These are phyloP conservation scores for Fibroporia radiculosa DNA, from an alignment of 768 basidiomycete species.

Conservation along the genomic window DNA sequence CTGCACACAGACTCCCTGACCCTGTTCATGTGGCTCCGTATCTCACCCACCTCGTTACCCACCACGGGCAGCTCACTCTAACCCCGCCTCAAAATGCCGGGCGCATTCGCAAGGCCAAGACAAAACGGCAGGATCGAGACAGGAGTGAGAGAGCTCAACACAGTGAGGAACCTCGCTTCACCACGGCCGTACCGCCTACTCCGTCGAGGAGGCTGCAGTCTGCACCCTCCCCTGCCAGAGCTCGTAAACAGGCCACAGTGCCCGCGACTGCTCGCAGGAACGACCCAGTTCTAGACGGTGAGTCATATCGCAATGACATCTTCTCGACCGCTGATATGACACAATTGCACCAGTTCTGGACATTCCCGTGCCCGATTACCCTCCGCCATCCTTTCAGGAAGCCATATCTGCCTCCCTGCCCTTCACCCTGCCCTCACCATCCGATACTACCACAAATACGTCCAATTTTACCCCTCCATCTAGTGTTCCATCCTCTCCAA, in stretches of 20 bases:
- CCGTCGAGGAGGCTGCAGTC: slow-evolving; percentile 14
- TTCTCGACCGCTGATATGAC: neutral
- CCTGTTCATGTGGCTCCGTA: slow-evolving; percentile 36
- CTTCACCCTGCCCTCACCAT: slow-evolving; percentile 5
- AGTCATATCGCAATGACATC: neutral
- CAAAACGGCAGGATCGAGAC: slow-evolving; percentile 10
- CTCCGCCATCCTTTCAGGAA: slow-evolving; percentile 72
- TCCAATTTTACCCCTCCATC: neutral
- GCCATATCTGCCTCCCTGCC: slow-evolving; percentile 29
- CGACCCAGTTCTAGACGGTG: slow-evolving; percentile 12
- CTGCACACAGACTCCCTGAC: neutral
- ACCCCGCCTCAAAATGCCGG: slow-evolving; percentile 45
- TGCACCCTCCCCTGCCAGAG: slow-evolving; percentile 7
- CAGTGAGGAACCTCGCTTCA: slow-evolving; percentile 22
- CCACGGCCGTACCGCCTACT: slow-evolving; percentile 14
- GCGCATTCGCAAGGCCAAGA: slow-evolving; percentile 35
- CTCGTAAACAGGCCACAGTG: slow-evolving; percentile 11
- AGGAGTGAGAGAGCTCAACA: slow-evolving; percentile 13
- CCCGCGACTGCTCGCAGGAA: neutral
- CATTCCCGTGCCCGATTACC: slow-evolving; percentile 46
- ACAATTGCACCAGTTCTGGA: slow-evolving; percentile 5
- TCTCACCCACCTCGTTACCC: slow-evolving; percentile 47
- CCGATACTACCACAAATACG: neutral
- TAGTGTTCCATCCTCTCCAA: neutral
- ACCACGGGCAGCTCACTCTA: slow-evolving; percentile 44